A percentile compares a stretch with the other conserved stretches of the same genome.
phyloP scores from a whole-genome alignment of 106 monocot genomes.

The Platanthera guangdongensis region DNA sequence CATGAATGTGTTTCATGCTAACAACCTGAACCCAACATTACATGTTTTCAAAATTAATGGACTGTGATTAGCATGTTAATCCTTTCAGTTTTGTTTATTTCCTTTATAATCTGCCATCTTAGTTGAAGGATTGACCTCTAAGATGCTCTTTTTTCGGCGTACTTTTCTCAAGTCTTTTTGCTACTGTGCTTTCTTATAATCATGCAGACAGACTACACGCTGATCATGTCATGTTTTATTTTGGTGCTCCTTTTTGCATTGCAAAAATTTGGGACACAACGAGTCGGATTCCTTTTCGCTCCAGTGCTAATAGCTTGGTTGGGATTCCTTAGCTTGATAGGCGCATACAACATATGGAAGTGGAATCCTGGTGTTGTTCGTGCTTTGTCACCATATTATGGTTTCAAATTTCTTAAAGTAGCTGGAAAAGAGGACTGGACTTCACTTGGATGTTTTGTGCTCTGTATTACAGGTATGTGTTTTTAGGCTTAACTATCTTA shows the following conservation, averaged over 20 bases:
- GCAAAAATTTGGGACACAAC: constrained; percentile 70
- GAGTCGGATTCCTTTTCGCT: constrained; percentile 69
- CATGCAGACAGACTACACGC: constrained; percentile 62
- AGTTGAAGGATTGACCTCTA: neutral
- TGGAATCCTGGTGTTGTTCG: constrained; percentile 60
- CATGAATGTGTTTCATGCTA: too few species aligned
- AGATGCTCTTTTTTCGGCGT: neutral
- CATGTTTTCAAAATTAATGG: neutral
- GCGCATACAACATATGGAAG: constrained; percentile 58
- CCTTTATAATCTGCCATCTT: neutral
- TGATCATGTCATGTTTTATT: constrained; percentile 45
- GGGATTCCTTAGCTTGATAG: constrained; percentile 43
- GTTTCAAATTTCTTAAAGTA: constrained; percentile 54
- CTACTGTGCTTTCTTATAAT: neutral
- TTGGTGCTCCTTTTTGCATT: constrained; percentile 57
- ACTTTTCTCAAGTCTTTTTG: neutral
- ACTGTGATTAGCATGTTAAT: neutral
- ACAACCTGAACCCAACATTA: too few species aligned
- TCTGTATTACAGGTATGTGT: constrained; percentile 69
- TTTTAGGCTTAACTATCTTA: neutral
- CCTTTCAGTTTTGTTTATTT: neutral
- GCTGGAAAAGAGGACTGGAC: constrained; percentile 63
- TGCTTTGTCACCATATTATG: constrained; percentile 65
- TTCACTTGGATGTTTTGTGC: constrained; percentile 72
- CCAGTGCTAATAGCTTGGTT: constrained; percentile 70